Conservation (phyloP, 2,329 filamentous ascomycete species). For the Talaromyces atroroseus region DNA sequence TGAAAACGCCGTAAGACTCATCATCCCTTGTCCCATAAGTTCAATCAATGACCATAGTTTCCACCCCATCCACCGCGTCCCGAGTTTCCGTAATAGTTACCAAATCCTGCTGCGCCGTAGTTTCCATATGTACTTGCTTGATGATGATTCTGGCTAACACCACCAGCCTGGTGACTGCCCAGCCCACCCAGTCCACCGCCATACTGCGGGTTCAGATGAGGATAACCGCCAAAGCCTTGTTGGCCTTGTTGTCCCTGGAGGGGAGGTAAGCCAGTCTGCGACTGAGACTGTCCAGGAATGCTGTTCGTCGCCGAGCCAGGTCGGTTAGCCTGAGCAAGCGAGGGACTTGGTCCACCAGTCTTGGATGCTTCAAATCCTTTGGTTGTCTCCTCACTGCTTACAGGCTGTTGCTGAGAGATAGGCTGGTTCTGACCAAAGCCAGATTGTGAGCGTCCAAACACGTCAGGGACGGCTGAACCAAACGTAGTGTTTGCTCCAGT, state of each 20-base stretch:
- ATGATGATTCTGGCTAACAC: slow-evolving; percentile 33
- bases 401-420: slow-evolving; percentile 45
- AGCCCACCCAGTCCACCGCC: slow-evolving; percentile 42
- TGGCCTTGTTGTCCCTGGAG: slow-evolving; percentile 51
- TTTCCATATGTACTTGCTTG: slow-evolving; percentile 38
- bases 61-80: slow-evolving; percentile 43
- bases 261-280: slow-evolving; percentile 49
- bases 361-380: slow-evolving; percentile 56
- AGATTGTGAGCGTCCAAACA: slow-evolving; percentile 55
- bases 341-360: slow-evolving; percentile 54
- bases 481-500: slow-evolving; percentile 47
- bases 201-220: slow-evolving; percentile 51
- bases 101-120: slow-evolving; percentile 38
- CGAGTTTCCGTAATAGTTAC: slow-evolving; percentile 41
- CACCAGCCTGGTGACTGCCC: slow-evolving; percentile 36
- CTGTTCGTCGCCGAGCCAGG: slow-evolving; percentile 60
- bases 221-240: slow-evolving; percentile 54
- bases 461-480: slow-evolving; percentile 50
- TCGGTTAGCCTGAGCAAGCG: slow-evolving; percentile 57
- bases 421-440: slow-evolving; percentile 54
- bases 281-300: slow-evolving; percentile 46
- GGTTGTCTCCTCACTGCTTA: slow-evolving; percentile 47
- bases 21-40: slow-evolving; percentile 10
- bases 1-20: slow-evolving; percentile 21
- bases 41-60: slow-evolving; percentile 38